phyloP scores from a whole-genome alignment of 2,329 filamentous ascomycete genomes.

The Metarhizium anisopliae region DNA sequence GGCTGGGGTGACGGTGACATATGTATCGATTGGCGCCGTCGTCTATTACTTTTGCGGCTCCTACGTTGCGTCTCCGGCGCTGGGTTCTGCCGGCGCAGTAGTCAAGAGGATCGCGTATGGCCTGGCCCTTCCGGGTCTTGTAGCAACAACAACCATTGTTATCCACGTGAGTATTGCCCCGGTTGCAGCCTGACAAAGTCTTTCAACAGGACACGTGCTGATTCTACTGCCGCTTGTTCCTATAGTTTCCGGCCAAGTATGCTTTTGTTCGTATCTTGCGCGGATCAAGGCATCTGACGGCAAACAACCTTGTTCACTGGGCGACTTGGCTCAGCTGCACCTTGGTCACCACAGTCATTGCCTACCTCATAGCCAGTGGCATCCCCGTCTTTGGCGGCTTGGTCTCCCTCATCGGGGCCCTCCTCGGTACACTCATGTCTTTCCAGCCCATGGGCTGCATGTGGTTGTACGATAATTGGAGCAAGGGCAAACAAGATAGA shows the following conservation, averaged over 20 bases:
- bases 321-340: constrained; percentile 19
- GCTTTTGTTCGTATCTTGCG: constrained; percentile 20
- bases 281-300: constrained; percentile 18
- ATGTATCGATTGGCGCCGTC: constrained; percentile 24
- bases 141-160: constrained; percentile 18
- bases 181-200: background rate
- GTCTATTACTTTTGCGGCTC: constrained; percentile 38
- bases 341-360: constrained; percentile 8
- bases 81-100: constrained; percentile 32
- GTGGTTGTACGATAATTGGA: constrained; percentile 21
- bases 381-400: constrained; percentile 21
- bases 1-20: constrained; percentile 20
- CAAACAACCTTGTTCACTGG: constrained; percentile 19
- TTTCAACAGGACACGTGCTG: background rate
- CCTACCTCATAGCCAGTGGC: constrained; percentile 14
- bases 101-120: constrained; percentile 38
- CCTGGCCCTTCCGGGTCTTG: constrained; percentile 21
- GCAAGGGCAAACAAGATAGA: background rate
- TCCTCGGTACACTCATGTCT: constrained; percentile 19
- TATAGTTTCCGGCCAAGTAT: constrained; percentile 14
- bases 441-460: constrained; percentile 19
- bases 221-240: background rate
- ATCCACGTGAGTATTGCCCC: constrained; percentile 16
- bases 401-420: constrained; percentile 20
- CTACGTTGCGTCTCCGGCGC: constrained; percentile 35